Conservation (phyloP, 805 yeast genomes). For the Saturnispora quitensis region DNA sequence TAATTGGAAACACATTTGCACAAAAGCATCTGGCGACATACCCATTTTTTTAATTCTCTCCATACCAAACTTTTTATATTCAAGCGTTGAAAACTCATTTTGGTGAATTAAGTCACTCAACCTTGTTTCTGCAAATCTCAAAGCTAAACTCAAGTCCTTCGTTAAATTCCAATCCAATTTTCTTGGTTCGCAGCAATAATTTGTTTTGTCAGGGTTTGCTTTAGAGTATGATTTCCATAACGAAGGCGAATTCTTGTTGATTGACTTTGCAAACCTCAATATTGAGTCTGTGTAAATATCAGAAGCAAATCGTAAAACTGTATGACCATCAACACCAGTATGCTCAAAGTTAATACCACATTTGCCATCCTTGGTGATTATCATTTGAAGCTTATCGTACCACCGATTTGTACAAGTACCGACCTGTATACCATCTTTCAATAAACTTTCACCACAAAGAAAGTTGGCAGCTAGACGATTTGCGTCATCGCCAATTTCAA, state of each 20-base stretch:
- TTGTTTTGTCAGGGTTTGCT: slow-evolving; percentile 27
- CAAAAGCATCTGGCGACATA: slow-evolving; percentile 88
- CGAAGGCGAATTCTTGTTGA: slow-evolving; percentile 67
- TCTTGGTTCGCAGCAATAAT: slow-evolving; percentile 63
- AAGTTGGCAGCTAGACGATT: slow-evolving; percentile 70
- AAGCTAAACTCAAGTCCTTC: slow-evolving; percentile 63
- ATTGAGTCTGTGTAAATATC: slow-evolving; percentile 91
- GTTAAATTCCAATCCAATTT: slow-evolving; percentile 85
- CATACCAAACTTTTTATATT: slow-evolving; percentile 66
- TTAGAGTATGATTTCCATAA: slow-evolving; percentile 52
- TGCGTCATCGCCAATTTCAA: slow-evolving; percentile 49
- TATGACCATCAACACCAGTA: slow-evolving; percentile 94
- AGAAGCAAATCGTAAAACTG: slow-evolving; percentile 77
- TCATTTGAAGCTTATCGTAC: slow-evolving; percentile 83
- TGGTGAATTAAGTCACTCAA: slow-evolving; percentile 81
- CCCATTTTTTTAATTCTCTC: slow-evolving; percentile 74
- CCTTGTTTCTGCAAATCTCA: slow-evolving; percentile 86
- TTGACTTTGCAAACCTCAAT: slow-evolving; percentile 73
- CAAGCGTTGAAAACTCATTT: slow-evolving; percentile 76
- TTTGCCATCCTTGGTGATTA: slow-evolving; percentile 79
- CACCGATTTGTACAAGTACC: slow-evolving; percentile 94
- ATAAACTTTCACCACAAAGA: slow-evolving; percentile 74
- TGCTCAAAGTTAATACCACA: slow-evolving; percentile 93
- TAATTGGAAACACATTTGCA: slow-evolving; percentile 89
- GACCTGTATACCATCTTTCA: slow-evolving; percentile 80